Evolutionary conservation across 345 rosid species (phyloP), one percentile per base, ranked within the genome.

Genomic region (Arabidopsis suecica): DNA sequence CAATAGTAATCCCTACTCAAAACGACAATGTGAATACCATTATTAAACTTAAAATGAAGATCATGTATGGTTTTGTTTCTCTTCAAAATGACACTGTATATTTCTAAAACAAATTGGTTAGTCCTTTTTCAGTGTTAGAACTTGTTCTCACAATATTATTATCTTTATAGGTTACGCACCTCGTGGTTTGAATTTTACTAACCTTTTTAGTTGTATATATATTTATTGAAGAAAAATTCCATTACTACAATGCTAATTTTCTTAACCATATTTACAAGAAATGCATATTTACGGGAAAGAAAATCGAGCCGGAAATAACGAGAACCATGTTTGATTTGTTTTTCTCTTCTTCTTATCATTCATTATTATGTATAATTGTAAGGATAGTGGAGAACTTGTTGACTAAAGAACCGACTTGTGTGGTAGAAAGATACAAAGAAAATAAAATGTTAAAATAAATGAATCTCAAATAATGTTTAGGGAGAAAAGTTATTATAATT

Each of bases 321-420:
- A 65, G 42, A 48, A 57, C 23, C 50, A 45, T 6, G 49, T 14
- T 45, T 13, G 49, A 41, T 12, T 41, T 38, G 42, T 41, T 12
- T 41, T 40, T 40, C 5, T 41, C 25, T 4, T 11, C n/a, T 44
- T 13, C 25, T 23, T 23, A 23, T 23, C 25, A 23, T 13, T 44
- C 7, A 5, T 44, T 14, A 5, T 44, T 44, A 5, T 5, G n/a
- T 44, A 44, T 9, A 9, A 40, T 40, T 40, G 44, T 40, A 40
- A 40, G 11, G 5, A 3, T 44, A 44, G 48, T 44, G 58, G 57
- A 33, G 20, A 65, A 5, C 53, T 57, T 58, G 54, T 66, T 74
- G 61, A 74, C 66, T 66, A 60, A 66, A 74, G 61, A 74, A 66
- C 53, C 60, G 61, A 58, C 67, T 48, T 65, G 20, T 65, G 65